Evolutionary conservation across 164 flowering plant genomes (phyloP).

Genomic region (Warburgia ugandensis): DNA sequence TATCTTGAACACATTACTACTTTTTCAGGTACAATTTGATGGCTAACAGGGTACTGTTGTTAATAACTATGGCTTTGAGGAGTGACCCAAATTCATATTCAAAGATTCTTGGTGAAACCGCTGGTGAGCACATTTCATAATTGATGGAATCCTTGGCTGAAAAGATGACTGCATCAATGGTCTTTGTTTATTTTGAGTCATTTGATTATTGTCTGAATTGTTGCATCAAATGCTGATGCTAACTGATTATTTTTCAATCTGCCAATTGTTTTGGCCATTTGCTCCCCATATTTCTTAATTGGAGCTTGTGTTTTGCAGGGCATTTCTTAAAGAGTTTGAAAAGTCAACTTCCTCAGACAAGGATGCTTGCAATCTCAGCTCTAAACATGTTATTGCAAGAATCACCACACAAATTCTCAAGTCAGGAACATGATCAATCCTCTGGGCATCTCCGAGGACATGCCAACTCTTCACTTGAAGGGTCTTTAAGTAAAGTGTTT

Average conservation of each 20-base stretch:
- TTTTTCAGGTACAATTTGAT: constrained; percentile 82
- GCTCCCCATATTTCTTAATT: not conserved
- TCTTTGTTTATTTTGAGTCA: not conserved
- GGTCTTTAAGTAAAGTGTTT: constrained; percentile 57
- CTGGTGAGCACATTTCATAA: constrained; percentile 50
- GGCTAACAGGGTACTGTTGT: constrained; percentile 87
- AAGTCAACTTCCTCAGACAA: constrained; percentile 95
- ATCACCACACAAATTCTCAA: constrained; percentile 65
- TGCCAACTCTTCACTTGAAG: constrained; percentile 67
- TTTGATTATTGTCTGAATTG: not conserved
- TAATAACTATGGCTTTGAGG: constrained; percentile 83
- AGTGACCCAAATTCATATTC: constrained; percentile 53
- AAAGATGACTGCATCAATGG: not conserved
- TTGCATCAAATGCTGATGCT: not conserved
- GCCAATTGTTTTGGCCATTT: no score
- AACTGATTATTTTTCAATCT: not conserved
- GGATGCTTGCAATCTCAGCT: constrained; percentile 96
- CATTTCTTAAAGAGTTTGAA: constrained; percentile 83
- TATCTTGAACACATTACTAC: not conserved
- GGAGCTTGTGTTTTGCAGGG: constrained; percentile 36
- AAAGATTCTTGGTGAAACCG: constrained; percentile 56
- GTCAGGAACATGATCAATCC: constrained; percentile 18
- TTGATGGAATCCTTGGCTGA: constrained; percentile 1
- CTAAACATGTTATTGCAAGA: constrained; percentile 75
- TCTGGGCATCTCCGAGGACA: constrained; percentile 22